Evolutionary conservation across 164 flowering plant species (phyloP).

Genomic region (Chloranthus sessilifolius): DNA sequence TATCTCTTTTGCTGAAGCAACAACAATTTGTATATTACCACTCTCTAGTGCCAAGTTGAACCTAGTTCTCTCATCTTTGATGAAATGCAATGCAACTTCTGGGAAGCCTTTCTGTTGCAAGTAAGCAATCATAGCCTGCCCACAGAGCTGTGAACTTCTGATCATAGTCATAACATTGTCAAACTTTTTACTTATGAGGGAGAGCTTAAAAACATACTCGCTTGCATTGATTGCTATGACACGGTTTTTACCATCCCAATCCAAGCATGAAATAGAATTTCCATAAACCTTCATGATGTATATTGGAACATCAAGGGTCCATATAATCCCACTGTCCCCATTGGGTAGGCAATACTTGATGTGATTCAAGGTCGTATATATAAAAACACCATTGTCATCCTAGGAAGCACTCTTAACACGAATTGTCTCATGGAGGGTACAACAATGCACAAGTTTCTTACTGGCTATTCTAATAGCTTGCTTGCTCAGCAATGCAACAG

Average conservation of each 20-base stretch:
- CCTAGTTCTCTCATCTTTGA: constrained; percentile 70
- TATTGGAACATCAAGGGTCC: too few species aligned
- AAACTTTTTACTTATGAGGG: constrained; percentile 51
- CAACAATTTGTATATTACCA: constrained; percentile 73
- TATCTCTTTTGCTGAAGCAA: constrained; percentile 77
- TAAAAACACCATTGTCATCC: constrained; percentile 82
- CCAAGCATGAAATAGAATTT: constrained; percentile 66
- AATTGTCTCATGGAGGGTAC: too few species aligned
- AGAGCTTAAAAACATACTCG: constrained; percentile 61
- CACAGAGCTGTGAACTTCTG: constrained; percentile 69
- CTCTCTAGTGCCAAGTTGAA: constrained; percentile 78
- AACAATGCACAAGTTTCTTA: constrained; percentile 72
- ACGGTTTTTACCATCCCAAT: constrained; percentile 55
- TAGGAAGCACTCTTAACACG: constrained; percentile 82
- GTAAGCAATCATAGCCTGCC: constrained; percentile 86
- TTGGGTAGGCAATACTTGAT: too few species aligned
- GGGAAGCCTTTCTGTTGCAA: constrained; percentile 88
- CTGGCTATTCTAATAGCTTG: constrained; percentile 73
- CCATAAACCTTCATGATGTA: too few species aligned
- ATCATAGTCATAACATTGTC: constrained; percentile 76
- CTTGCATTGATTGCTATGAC: constrained; percentile 67
- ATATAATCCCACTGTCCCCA: too few species aligned
- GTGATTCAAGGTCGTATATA: constrained; percentile 75
- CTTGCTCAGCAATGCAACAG: constrained; percentile 81
- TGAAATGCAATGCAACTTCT: constrained; percentile 83